Conservation (phyloP, 768 basidiomycete genomes). For the Phaffia australis region DNA sequence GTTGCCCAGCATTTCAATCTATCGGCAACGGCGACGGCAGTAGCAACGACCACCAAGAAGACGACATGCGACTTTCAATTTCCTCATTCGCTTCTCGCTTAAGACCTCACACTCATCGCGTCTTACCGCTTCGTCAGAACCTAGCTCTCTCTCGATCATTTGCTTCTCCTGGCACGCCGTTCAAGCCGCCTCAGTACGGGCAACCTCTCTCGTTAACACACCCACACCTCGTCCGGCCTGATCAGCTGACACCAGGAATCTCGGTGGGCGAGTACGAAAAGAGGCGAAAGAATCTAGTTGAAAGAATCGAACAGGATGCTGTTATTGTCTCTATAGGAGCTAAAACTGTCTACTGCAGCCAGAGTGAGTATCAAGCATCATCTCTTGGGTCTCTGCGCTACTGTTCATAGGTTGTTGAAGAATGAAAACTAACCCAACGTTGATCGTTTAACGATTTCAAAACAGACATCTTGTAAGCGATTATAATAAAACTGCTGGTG, state of each 20-base stretch:
- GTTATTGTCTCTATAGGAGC: slow-evolving; percentile 68
- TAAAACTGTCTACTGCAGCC: slow-evolving; percentile 74
- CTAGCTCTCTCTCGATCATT: no score
- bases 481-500: not conserved
- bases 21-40: no score
- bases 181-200: slow-evolving; percentile 65
- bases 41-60: no score
- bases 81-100: no score
- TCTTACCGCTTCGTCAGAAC: no score
- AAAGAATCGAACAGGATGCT: slow-evolving; percentile 57
- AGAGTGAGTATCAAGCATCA: slow-evolving; percentile 39
- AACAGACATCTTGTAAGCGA: slow-evolving; percentile 65
- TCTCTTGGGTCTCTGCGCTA: not conserved
- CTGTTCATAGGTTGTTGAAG: not conserved
- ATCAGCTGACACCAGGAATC: slow-evolving; percentile 77
- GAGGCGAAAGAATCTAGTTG: slow-evolving; percentile 60
- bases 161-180: not conserved
- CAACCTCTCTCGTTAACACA: slow-evolving; percentile 70
- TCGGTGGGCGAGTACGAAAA: slow-evolving; percentile 62
- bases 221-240: slow-evolving; percentile 60
- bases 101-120: no score
- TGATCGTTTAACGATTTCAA: slow-evolving; percentile 27
- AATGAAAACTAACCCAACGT: no score
- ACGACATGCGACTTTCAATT: no score
- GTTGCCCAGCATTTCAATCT: no score